Evolutionary conservation across 257 asterid species (phyloP), one percentile per base, ranked within the genome.

Genomic region (Solanum pennellii): DNA sequence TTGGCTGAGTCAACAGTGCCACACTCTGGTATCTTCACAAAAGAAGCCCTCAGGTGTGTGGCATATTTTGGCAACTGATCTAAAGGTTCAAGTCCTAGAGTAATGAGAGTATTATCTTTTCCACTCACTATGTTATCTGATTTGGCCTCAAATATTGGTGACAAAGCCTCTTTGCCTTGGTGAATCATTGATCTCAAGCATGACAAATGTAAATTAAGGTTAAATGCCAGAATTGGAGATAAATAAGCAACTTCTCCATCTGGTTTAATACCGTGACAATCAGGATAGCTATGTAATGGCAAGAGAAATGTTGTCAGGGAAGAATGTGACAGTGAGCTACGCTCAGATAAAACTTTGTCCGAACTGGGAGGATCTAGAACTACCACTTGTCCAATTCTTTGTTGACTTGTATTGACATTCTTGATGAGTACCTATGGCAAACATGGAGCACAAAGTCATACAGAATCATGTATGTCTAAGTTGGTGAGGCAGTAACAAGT

Each of bases 11-110:
- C 96, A 83, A 97, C 95, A 86, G 91, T 91, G 60, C 93, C 97
- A 84, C 98, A 95, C 88, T 93, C 95, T 9, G 99, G 99, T 90
- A 95, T 91, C 93, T 96, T 95, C 88, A 97, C 99, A 89, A 95
- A 95, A 83, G 98, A 92, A 83, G 88, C 96, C 93, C 99, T 92
- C 88, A 97, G 90, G 92, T 97, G 99, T 56, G 98, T 94, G 87
- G 99, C 99, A 89, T 92, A 93, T 89, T 91, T 94, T 27, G 97
- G 99, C 79, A 91, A 88, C 92, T 92, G 93, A 29, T 68, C 84
- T 89, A 90, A 93, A 76, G 99, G 94, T 92, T 92, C 90, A 89
- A 95, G 88, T 88, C 88, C 92, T 86, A 97, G 79, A 87, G 68
- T 87, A 89, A 96, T 84, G 82, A 83, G 72, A 71, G 91, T 89